Evolutionary conservation across 140 eudicot genomes (phyloP).

Genomic region (Ambrosia hybrid): DNA sequence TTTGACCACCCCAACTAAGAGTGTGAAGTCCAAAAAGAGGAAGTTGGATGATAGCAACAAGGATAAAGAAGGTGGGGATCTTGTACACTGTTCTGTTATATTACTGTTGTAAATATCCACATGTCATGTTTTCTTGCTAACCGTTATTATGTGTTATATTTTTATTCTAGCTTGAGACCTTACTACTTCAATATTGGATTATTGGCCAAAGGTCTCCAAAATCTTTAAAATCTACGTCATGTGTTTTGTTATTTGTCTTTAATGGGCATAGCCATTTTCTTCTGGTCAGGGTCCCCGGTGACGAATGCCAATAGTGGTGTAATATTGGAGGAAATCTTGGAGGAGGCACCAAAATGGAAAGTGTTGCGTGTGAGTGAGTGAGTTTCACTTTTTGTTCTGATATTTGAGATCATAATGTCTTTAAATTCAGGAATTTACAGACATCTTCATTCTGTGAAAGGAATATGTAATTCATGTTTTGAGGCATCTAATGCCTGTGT

Average conservation of each 20-base stretch:
- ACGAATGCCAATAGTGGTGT: conserved; percentile 36
- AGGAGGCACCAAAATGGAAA: conserved; percentile 99
- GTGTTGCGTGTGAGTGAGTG: conserved; percentile 99
- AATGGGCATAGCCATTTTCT: too few relatives aligned
- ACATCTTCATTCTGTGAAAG: not conserved
- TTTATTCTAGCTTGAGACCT: conserved; percentile 2
- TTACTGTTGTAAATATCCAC: not conserved
- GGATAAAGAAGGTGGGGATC: conserved; percentile 57
- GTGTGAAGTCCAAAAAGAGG: conserved; percentile 57
- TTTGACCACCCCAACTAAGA: conserved; percentile 37
- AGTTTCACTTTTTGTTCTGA: conserved; percentile 41
- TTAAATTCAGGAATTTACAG: conserved; percentile 4
- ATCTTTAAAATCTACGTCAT: not conserved
- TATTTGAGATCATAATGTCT: not conserved
- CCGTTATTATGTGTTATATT: not conserved
- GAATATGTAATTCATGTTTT: not conserved
- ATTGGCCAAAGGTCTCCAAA: not conserved
- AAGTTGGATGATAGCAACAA: conserved; percentile 52
- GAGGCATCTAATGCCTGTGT: not conserved
- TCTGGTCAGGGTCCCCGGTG: conserved; percentile 33
- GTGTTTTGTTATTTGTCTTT: conserved; percentile 11
- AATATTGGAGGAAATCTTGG: conserved; percentile 77
- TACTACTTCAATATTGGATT: not conserved
- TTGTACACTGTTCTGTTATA: not conserved
- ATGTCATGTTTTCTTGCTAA: not conserved